A percentile compares a stretch with the other conserved stretches of the same genome.
phyloP scores from a whole-genome alignment of 495 filamentous ascomycete genomes.

The Podospora anserina region DNA sequence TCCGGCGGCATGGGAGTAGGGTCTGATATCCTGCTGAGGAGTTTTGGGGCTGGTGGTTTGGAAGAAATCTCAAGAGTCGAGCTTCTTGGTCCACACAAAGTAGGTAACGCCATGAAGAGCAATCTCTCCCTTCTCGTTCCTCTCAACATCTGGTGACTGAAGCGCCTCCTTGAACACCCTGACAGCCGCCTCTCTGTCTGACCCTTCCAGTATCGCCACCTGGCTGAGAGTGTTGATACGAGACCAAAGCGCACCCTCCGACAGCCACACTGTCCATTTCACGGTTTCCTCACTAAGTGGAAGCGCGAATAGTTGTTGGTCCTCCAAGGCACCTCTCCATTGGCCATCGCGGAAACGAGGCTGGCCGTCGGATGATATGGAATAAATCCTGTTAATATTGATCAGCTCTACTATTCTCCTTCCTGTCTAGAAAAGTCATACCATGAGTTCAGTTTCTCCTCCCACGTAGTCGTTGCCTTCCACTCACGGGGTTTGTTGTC shows the following conservation, averaged over 20 bases:
- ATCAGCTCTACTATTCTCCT: not conserved
- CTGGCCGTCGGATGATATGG: constrained; percentile 45
- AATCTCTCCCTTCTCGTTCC: constrained; percentile 53
- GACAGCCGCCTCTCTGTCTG: constrained; percentile 47
- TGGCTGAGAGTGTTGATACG: constrained; percentile 59
- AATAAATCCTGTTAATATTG: constrained; percentile 34
- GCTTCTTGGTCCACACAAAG: constrained; percentile 48
- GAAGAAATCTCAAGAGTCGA: not conserved
- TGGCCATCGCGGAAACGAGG: constrained; percentile 56
- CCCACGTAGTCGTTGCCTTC: constrained; percentile 49
- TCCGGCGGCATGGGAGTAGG: not conserved
- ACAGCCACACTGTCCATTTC: constrained; percentile 48
- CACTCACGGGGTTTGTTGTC: constrained; percentile 52
- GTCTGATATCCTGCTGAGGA: not conserved
- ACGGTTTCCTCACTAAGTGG: constrained; percentile 39
- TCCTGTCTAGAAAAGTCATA: constrained; percentile 18
- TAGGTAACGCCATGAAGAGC: constrained; percentile 54
- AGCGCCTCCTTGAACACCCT: constrained; percentile 43
- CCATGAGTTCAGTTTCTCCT: constrained; percentile 39
- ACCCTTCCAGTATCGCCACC: constrained; percentile 51
- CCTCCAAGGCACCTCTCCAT: constrained; percentile 54
- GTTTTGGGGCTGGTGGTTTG: not conserved
- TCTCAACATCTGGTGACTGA: constrained; percentile 40
- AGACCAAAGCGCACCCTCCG: constrained; percentile 53
- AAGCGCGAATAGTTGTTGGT: constrained; percentile 37